phyloP scores from a whole-genome alignment of 106 monocot genomes.

The Chionographis japonica region DNA sequence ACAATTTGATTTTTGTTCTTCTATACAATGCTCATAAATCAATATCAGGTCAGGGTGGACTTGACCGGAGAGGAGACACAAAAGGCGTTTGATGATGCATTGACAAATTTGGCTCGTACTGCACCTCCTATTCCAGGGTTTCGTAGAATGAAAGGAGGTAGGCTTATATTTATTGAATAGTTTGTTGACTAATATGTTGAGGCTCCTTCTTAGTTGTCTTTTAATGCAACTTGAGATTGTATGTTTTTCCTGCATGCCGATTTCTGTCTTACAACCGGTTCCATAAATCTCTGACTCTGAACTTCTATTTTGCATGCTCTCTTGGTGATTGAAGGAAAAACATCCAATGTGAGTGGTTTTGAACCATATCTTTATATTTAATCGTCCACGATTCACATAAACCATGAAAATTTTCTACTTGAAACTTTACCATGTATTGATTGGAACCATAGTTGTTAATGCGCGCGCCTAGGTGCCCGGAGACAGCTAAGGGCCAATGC shows the following conservation, averaged over 20 bases:
- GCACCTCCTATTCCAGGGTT: slow-evolving; percentile 86
- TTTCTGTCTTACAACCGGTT: not conserved
- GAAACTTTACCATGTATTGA: too few species aligned
- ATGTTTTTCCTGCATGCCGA: not conserved
- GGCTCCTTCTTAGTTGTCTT: not conserved
- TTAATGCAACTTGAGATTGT: not conserved
- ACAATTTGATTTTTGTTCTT: not conserved
- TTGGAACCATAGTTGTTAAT: too few species aligned
- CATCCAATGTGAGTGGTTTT: slow-evolving; percentile 55
- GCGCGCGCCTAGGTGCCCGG: too few species aligned
- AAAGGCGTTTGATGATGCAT: slow-evolving; percentile 51
- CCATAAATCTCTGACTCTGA: not conserved
- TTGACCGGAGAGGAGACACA: slow-evolving; percentile 65
- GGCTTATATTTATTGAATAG: not conserved
- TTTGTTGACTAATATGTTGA: not conserved
- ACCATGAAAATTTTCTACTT: too few species aligned
- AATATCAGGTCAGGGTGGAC: slow-evolving; percentile 61
- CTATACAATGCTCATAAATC: too few species aligned
- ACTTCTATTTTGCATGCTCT: slow-evolving; percentile 15
- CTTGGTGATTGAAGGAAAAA: slow-evolving; percentile 47
- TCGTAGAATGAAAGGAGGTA: slow-evolving; percentile 77
- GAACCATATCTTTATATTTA: not conserved
- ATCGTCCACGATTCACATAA: not conserved
- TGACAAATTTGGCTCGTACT: slow-evolving; percentile 57
- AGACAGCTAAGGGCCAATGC: too few species aligned